Evolutionary conservation across 345 rosid species (phyloP).

Genomic region (Populus alba): DNA sequence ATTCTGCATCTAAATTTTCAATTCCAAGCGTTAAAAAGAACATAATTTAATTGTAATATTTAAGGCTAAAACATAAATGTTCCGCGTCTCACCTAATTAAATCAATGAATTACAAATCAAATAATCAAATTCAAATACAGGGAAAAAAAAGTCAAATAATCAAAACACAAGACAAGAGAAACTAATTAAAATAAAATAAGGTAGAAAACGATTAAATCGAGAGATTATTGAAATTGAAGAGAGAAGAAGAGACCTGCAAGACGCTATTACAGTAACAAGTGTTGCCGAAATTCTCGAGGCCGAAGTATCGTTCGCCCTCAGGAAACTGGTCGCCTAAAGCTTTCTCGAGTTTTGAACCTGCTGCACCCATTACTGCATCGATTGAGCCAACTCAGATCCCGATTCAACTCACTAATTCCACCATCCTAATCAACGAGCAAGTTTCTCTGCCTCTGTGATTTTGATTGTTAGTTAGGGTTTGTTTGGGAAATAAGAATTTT

Average conservation of each 20-base stretch:
- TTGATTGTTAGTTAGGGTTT: neutral
- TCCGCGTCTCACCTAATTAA: neutral
- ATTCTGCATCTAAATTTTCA: neutral
- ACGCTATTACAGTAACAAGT: constrained; percentile 99
- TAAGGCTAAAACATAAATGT: neutral
- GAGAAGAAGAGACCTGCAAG: constrained; percentile 57
- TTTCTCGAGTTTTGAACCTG: constrained; percentile 98
- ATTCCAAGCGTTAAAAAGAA: neutral
- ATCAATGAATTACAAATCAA: neutral
- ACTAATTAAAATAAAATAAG: too few relatives aligned
- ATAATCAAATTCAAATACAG: neutral
- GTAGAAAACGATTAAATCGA: neutral
- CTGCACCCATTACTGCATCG: constrained; percentile 72
- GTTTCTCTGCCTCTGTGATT: too few relatives aligned
- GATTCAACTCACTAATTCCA: neutral
- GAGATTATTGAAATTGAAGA: neutral
- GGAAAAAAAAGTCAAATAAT: neutral
- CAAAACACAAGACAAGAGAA: neutral
- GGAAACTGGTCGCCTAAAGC: constrained; percentile 99
- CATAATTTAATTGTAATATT: neutral
- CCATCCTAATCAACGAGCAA: neutral
- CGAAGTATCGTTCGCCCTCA: constrained; percentile 97
- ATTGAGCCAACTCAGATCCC: constrained; percentile 12
- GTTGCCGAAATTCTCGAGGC: constrained; percentile 98
- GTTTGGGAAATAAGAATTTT: neutral